Conservation (phyloP, 2,329 filamentous ascomycete species). For the Didymella keratinophila region DNA sequence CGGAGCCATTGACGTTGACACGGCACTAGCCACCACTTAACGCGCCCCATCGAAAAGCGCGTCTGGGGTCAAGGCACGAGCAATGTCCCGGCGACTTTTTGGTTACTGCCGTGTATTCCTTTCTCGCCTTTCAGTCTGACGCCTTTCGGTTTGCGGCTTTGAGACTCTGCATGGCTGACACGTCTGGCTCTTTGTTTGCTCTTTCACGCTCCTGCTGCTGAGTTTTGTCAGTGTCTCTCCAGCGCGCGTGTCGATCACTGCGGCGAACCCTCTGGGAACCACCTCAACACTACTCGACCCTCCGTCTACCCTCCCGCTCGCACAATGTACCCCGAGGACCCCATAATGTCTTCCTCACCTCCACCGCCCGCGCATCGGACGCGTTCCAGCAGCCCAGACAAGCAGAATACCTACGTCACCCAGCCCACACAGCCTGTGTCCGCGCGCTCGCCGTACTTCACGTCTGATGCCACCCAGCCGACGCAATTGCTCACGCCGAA, state of each 20-base stretch:
- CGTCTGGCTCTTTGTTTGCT: constrained; percentile 4
- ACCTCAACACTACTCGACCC: not conserved
- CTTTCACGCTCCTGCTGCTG: not conserved
- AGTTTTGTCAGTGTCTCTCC: constrained; percentile 1
- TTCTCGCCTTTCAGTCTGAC: not conserved
- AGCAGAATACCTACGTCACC: constrained; percentile 60
- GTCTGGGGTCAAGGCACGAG: constrained; percentile 12
- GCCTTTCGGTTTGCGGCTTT: not conserved
- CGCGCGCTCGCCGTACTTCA: constrained; percentile 40
- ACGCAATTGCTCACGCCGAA: constrained; percentile 64
- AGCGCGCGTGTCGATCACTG: constrained; percentile 12
- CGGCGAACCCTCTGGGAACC: constrained; percentile 1
- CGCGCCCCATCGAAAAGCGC: constrained; percentile 19
- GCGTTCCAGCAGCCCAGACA: constrained; percentile 55
- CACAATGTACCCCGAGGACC: constrained; percentile 45
- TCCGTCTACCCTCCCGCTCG: not conserved
- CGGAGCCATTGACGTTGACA: constrained; percentile 8
- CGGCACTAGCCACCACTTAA: constrained; percentile 18
- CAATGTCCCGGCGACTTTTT: constrained; percentile 3
- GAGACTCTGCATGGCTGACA: not conserved
- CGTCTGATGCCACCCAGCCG: constrained; percentile 61
- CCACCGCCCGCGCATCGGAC: constrained; percentile 25
- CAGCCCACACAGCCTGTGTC: constrained; percentile 46
- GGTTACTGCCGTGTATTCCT: not conserved
- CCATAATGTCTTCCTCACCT: constrained; percentile 47